Conservation (phyloP, 345 rosid species). For the Brassica juncea region DNA sequence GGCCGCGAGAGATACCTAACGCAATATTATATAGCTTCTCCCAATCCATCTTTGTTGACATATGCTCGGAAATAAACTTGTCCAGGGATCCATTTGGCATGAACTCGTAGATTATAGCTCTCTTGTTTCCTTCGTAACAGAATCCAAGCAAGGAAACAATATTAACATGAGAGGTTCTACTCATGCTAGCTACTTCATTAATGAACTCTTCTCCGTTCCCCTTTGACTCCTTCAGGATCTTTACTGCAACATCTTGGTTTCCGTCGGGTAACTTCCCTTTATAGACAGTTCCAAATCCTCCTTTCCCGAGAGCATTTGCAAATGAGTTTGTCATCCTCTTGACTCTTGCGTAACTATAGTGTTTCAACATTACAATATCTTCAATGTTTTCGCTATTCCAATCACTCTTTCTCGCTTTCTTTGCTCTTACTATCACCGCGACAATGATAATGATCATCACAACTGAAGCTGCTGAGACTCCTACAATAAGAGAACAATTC, state of each 20-base stretch:
- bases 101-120: neutral
- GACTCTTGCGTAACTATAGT: neutral
- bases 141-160: neutral
- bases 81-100: neutral
- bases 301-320: neutral
- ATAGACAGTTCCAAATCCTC: neutral
- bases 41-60: neutral
- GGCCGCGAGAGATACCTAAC: neutral
- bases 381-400: neutral
- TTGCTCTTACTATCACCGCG: neutral
- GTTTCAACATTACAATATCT: neutral
- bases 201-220: neutral
- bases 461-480: neutral
- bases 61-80: neutral
- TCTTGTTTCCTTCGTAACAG: neutral
- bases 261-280: neutral
- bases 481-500: neutral
- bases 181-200: neutral
- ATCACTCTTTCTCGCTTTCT: neutral
- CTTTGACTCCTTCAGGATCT: neutral
- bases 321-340: neutral
- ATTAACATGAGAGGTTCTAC: neutral
- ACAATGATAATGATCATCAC: neutral
- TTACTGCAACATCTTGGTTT: neutral
- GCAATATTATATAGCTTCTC: neutral